These are phyloP conservation scores for Eucalyptus tenuipes DNA, from an alignment of 345 rosid species.

Conservation along the genomic window DNA sequence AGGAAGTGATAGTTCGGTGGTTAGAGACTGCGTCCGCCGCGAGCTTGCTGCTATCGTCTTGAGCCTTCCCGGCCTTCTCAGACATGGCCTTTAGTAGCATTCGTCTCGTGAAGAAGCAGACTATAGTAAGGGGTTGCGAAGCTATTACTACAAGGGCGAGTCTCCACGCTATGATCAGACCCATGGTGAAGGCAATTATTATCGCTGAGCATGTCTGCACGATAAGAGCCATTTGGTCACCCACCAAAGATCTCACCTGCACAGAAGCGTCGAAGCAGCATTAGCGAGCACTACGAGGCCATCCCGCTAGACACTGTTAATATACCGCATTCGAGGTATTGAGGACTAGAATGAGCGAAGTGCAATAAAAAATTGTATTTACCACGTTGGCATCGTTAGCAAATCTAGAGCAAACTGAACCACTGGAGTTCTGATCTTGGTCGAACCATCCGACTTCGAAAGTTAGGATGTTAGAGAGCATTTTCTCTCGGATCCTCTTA, in stretches of 20 bases:
- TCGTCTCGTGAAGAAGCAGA: conserved; percentile 25
- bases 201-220: conserved; percentile 48
- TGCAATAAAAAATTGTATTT: neutral
- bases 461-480: conserved; percentile 49
- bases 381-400: conserved; percentile 64
- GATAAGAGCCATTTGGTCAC: conserved; percentile 40
- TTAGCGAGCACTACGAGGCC: neutral
- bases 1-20: conserved; percentile 47
- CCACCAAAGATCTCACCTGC: conserved; percentile 38
- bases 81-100: conserved; percentile 36
- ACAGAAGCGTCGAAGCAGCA: neutral
- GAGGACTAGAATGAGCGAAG: neutral
- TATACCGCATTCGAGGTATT: neutral
- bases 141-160: conserved; percentile 63
- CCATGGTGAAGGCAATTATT: conserved; percentile 51
- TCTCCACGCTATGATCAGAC: conserved; percentile 52
- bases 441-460: conserved; percentile 81
- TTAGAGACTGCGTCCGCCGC: conserved; percentile 53
- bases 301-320: neutral
- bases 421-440: conserved; percentile 51
- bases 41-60: conserved; percentile 47
- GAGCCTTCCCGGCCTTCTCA: conserved; percentile 39
- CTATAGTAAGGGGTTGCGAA: conserved; percentile 32
- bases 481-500: conserved; percentile 48
- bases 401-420: conserved; percentile 51